A percentile compares a stretch with the other conserved stretches of the same genome.
These are phyloP conservation scores for Leccinum pellstonianum DNA, from an alignment of 768 basidiomycete species.

Conservation along the genomic window DNA sequence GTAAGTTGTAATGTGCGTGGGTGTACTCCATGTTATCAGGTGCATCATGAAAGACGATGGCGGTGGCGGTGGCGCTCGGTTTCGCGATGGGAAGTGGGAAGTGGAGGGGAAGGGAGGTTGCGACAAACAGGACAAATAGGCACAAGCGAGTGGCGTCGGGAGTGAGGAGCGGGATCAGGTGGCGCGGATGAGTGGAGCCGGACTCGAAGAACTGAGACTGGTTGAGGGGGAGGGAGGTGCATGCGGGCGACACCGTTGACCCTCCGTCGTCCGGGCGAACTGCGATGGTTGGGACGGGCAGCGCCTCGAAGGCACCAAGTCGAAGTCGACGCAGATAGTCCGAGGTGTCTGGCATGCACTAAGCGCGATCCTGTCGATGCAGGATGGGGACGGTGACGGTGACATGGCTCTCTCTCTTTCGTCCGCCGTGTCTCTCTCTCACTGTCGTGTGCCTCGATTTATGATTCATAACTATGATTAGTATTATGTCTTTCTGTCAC, in stretches of 20 bases:
- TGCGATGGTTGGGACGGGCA: background rate
- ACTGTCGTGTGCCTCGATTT: background rate
- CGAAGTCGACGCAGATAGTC: no score
- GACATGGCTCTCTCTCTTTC: background rate
- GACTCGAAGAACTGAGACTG: background rate
- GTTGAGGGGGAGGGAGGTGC: background rate
- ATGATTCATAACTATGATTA: background rate
- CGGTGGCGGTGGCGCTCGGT: background rate
- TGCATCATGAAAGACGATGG: background rate
- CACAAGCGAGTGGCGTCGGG: background rate
- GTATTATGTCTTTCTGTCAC: background rate
- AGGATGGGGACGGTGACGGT: background rate
- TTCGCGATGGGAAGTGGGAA: background rate
- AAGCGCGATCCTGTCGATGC: background rate
- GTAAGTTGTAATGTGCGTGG: no score
- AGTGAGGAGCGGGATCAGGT: background rate
- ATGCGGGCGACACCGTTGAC: background rate
- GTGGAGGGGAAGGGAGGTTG: background rate
- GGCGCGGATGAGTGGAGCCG: background rate
- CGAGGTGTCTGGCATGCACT: background rate
- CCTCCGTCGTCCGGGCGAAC: background rate
- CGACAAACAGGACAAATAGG: background rate
- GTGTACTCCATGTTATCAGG: background rate
- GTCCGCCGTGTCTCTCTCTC: background rate
- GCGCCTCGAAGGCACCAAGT: background rate